Evolutionary conservation across 2,329 filamentous ascomycete species (phyloP).

Genomic region (Pestalotiopsis fici): DNA sequence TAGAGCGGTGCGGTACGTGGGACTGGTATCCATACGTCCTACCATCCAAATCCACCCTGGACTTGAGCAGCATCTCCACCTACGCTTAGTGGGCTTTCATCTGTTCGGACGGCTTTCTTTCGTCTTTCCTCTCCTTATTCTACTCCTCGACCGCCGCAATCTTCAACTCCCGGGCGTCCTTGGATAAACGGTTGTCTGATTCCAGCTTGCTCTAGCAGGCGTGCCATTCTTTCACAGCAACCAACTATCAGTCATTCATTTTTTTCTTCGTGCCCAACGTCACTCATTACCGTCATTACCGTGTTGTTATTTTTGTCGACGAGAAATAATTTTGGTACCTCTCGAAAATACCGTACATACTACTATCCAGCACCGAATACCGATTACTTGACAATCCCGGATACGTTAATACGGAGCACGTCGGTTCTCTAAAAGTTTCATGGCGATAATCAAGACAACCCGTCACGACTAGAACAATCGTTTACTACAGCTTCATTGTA

Average conservation of each 20-base stretch:
- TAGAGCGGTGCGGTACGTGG: slow-evolving; percentile 3
- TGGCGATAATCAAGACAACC: background rate
- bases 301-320: background rate
- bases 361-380: background rate
- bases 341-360: background rate
- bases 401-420: background rate
- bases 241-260: slow-evolving; percentile 43
- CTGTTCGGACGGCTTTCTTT: slow-evolving; percentile 19
- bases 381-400: background rate
- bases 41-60: background rate
- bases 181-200: slow-evolving; percentile 36
- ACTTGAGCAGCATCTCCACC: slow-evolving; percentile 14
- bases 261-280: slow-evolving; percentile 31
- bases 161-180: slow-evolving; percentile 22
- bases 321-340: background rate
- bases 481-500: background rate
- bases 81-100: slow-evolving; percentile 17
- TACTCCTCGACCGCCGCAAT: slow-evolving; percentile 26
- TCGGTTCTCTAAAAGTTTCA: background rate
- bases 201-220: slow-evolving; percentile 57
- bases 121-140: slow-evolving; percentile 27
- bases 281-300: slow-evolving; percentile 21
- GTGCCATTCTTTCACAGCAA: slow-evolving; percentile 53
- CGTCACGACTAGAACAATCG: slow-evolving; percentile 2
- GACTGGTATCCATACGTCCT: background rate